Evolutionary conservation across 1,139 yeast genomes (phyloP).

Genomic region (Groenewaldozyma auringiensis): DNA sequence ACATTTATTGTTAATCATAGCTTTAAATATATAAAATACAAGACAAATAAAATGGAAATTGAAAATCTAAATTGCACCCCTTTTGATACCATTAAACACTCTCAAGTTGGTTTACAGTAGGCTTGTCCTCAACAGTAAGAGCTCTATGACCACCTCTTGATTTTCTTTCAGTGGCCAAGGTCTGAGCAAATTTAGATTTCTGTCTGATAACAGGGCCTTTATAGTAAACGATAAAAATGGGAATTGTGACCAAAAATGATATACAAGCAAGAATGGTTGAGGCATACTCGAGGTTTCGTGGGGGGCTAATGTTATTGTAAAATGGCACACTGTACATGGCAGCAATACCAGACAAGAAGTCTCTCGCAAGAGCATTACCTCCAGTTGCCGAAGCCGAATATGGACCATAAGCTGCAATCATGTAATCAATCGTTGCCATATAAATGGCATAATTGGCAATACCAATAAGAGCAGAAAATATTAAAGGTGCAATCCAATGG

Average conservation of each 20-base stretch:
- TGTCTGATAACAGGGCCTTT: conserved; percentile 46
- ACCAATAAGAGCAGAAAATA: conserved; percentile 48
- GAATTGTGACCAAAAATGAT: conserved; percentile 29
- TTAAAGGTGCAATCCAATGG: conserved; percentile 49
- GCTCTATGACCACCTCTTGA: conserved; percentile 2
- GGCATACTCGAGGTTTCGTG: conserved; percentile 33
- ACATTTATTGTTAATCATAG: background rate
- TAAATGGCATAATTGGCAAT: conserved; percentile 51
- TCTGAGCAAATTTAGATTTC: conserved; percentile 34
- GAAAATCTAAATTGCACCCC: background rate
- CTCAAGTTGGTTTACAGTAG: background rate
- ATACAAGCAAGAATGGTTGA: conserved; percentile 34
- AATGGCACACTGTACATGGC: conserved; percentile 35
- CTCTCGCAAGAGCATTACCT: conserved; percentile 38
- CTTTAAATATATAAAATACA: background rate
- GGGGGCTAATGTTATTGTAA: conserved; percentile 29
- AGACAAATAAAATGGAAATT: background rate
- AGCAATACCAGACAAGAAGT: conserved; percentile 35
- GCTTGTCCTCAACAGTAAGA: conserved; percentile 1
- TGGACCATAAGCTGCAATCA: conserved; percentile 56
- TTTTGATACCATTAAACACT: background rate
- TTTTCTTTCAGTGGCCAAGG: conserved; percentile 10
- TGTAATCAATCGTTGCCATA: conserved; percentile 40
- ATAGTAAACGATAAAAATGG: conserved; percentile 36
- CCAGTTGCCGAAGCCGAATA: conserved; percentile 48